Evolutionary conservation across 2,329 filamentous ascomycete genomes (phyloP), one percentile per base, ranked within the genome.

Genomic region (Botryosphaeria dothidea): DNA sequence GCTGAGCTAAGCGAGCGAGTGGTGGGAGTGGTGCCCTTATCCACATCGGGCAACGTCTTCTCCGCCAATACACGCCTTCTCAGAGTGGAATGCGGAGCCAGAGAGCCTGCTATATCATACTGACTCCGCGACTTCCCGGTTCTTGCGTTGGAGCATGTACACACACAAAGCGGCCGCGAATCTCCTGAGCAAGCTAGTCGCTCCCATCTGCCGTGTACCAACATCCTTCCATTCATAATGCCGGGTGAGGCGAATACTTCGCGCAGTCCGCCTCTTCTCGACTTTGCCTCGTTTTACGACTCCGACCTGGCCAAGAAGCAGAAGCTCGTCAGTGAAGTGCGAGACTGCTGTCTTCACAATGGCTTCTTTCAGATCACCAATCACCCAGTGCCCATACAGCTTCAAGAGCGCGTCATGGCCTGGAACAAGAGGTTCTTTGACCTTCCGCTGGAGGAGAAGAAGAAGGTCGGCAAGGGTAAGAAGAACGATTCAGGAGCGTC

Each of bases 331-430:
- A 68, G 71, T 1, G 66, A 73, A 43, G 70, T 77, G 15, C 68
- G 71, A 19, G 67, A 72, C 21, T 74, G 71, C 65, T 77, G 75
- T 65, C 64, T 73, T 17, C 70, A 74, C 66, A 75, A 75, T 70
- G 80, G 81, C 21, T 82, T 82, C 70, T 82, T 82, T 69, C 80
- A 82, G 64, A 80, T 82, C 66, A 77, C 74, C 2, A 77, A 77
- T 29, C 79, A 82, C 61, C 70, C 73, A 1, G 74, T 82, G 5
- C 75, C 80, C 1, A 48, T 74, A 7, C 71, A 75, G 1, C 66
- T 82, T 2, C 79, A 81, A 61, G 68, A 75, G 2, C 69, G 70
- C 6, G 75, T 80, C 11, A 75, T 82, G 71, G 38, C 69, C 7
- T 77, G 74, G 67, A 75, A 76, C 19, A 78, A 77, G 61, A 71